Base-by-base conservation (phyloP, 495 filamentous ascomycete species). In the Neohortaea acidophila region DNA sequence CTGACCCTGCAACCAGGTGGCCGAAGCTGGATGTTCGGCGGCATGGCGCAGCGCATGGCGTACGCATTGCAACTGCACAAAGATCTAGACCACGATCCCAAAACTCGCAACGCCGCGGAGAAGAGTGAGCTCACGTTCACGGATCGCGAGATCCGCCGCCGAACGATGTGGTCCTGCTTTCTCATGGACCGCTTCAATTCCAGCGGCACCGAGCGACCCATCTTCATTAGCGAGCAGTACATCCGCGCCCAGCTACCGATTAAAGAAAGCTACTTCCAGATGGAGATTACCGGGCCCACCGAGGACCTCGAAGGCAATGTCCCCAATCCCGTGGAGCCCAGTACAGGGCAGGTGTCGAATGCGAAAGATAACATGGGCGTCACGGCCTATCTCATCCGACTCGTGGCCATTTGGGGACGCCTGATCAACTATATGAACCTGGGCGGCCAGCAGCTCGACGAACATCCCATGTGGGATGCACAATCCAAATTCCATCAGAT, bases 141-240 rank as follows among this genome's bases (percentile, higher is more conserved):
- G 10, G 89, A 97, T 58, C 75, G 81, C 23, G 89, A 97, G 55
- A 94, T 94, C 25, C 67, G 89, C 38, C 68, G 87, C 41, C 69
- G 89, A 37, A 91, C 84, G 4, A 94, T 97, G 87, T 97, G 89
- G 89, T 81, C 85, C 17, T 94, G 85, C 55, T 94, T 87, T 51
- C 53, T 91, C 43, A 94, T 97, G 89, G 89, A 97, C 57, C 75
- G 87, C 0, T 94, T 94, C 60, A 94, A 85, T 58, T 92, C 87
- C 2, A 94, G 86, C 2, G 89, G 89, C 11, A 94, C 86, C 20
- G 85, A 94, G 50, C 72, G 89, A 36, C 89, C 89, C 34, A 79
- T 80, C n/a, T 87, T 91, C 51, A 80, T 86, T 23, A 76, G 82
- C 47, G 86, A 94, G 56, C 80, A 81, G 39, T 80, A 79, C 38